Percentiles rank a stretch among this genome's conserved stretches.
These are phyloP conservation scores for Avena sativa DNA, from an alignment of 176 grass and related monocot genomes.

Conservation along the genomic window DNA sequence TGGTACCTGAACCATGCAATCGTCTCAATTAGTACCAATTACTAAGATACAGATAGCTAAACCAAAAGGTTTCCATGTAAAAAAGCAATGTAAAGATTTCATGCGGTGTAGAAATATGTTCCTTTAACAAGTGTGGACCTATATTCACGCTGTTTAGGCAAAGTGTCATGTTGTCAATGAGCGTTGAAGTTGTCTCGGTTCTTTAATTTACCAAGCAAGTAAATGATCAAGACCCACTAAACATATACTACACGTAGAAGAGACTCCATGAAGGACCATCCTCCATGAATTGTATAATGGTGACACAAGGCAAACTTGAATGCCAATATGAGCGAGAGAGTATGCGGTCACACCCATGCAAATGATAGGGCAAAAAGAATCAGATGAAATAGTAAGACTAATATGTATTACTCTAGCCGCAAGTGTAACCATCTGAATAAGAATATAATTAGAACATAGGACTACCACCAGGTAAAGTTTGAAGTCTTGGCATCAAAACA, in stretches of 20 bases:
- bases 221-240: neutral
- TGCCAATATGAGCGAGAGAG: neutral
- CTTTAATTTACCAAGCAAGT: neutral
- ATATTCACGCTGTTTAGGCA: neutral
- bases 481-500: neutral
- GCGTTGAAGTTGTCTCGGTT: too few relatives aligned
- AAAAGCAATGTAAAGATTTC: conserved; percentile 3
- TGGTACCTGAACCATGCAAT: conserved; percentile 55
- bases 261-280: neutral
- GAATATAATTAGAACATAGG: neutral
- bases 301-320: neutral
- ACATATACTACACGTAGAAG: conserved; percentile 3
- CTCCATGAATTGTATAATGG: neutral
- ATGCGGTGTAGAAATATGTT: neutral
- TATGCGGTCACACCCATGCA: neutral
- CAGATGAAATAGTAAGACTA: neutral
- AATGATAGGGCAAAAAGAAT: neutral
- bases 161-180: too few relatives aligned
- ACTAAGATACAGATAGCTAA: neutral
- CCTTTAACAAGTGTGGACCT: neutral
- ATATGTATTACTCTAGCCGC: neutral
- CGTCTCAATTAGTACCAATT: conserved; percentile 21
- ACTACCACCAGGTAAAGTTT: neutral
- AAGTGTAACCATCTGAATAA: neutral
- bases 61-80: conserved; percentile 5